Evolutionary conservation across 768 basidiomycete genomes (phyloP), one percentile per base, ranked within the genome.

Genomic region (Galerina marginata): DNA sequence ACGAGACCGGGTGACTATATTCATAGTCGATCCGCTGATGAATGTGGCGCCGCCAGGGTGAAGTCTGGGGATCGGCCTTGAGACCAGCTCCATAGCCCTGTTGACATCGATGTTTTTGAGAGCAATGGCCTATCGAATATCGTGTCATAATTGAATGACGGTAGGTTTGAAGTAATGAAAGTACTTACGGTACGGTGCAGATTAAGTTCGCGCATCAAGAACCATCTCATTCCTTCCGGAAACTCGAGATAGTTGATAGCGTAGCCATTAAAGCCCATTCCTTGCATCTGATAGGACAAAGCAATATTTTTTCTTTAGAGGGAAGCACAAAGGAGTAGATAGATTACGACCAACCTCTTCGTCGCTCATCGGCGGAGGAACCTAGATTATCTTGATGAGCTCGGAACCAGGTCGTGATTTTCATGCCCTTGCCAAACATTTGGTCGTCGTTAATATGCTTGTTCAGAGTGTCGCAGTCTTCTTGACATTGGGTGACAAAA

Each of bases 221-320:
- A 99, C 76, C 83, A 87, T 59, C 82, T 76, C 73, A 99, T 80
- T 2, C 89, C 89, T 9, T 85, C 80, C 0, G 95, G 92, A 56
- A 86, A 96, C 4, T 84, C 83, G 45, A 98, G 77, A 60, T 88
- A 89, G 65, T 98, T 89, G 23, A 95, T 78, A 0, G 91, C 93
- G 66, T 91, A 96, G 3, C 89, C 88, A 62, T 95, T 89, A 67
- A 99, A 93, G 4, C 87, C 86, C 15, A 87, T 70, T 14, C 63
- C 59, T 23, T 64, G 62, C 67, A 98, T 74, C 92, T 96, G 59
- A 39, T n/a, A 10, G 64, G 50, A 10, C 10, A 38, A 38, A 37
- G 23, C 2, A 29, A 53, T 33, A 43, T 29, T 54, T 9, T 54
- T 9, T n/a, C 36, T n/a, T 47, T 12, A 16, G 15, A 25, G 1